Percentiles rank a stretch among this genome's conserved stretches.
Evolutionary conservation across 176 grass and related monocot genomes (phyloP).

Genomic region (Poa pratensis): DNA sequence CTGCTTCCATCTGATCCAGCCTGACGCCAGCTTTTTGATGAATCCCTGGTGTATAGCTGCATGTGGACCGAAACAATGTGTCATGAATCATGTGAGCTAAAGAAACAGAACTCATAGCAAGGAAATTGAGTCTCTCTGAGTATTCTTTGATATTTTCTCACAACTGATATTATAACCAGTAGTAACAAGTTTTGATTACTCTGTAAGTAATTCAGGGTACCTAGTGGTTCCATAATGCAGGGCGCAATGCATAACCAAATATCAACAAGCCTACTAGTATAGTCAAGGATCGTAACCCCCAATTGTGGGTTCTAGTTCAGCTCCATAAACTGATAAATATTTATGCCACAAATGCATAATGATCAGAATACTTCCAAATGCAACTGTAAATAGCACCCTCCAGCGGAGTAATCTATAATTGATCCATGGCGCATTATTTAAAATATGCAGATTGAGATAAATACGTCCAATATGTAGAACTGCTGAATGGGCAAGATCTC

Average conservation of each 20-base stretch:
- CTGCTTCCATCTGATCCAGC: constrained; percentile 80
- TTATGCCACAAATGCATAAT: constrained; percentile 17
- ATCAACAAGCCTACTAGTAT: neutral
- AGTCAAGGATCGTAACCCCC: neutral
- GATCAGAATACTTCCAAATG: neutral
- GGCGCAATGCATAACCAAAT: constrained; percentile 1
- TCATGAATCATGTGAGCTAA: constrained; percentile 28
- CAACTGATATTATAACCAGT: neutral
- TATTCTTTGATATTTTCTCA: neutral
- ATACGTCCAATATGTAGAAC: neutral
- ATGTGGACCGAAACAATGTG: constrained; percentile 20
- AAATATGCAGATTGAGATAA: neutral
- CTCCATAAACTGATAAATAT: neutral
- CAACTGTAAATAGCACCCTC: neutral
- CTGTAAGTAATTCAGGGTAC: neutral
- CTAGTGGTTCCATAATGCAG: neutral
- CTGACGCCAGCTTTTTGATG: constrained; percentile 89
- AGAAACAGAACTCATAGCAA: constrained; percentile 19
- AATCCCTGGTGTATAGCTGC: constrained; percentile 97
- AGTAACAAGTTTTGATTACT: constrained; percentile 14
- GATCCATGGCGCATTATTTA: neutral
- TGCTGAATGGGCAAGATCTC: neutral
- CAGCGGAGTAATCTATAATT: neutral
- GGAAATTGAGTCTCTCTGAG: neutral
- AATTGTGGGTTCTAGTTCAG: neutral